Conservation (phyloP, 345 rosid genomes). For the Turnera subulata region DNA sequence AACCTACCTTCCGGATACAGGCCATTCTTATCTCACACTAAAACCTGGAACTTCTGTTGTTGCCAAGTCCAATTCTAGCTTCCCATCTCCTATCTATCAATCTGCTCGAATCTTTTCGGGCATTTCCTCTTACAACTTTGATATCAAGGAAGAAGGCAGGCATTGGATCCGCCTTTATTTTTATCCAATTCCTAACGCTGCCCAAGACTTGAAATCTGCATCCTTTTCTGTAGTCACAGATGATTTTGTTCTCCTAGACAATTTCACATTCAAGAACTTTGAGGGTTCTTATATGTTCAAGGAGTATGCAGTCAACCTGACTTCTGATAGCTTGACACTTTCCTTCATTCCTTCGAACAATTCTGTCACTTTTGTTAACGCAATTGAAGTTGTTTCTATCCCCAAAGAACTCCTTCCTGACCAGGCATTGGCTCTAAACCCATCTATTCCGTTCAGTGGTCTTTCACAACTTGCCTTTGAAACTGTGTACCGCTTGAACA, state of each 20-base stretch:
- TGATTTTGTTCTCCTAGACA: constrained; percentile 78
- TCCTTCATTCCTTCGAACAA: constrained; percentile 67
- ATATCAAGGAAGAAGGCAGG: constrained; percentile 61
- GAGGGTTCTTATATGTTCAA: constrained; percentile 63
- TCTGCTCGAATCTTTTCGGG: constrained; percentile 77
- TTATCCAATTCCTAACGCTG: constrained; percentile 50
- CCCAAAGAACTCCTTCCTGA: constrained; percentile 77
- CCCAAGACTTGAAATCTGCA: constrained; percentile 54
- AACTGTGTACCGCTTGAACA: constrained; percentile 83
- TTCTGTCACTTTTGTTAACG: constrained; percentile 84
- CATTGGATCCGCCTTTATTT: constrained; percentile 99
- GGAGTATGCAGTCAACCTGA: constrained; percentile 84
- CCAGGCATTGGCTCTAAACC: constrained; percentile 64
- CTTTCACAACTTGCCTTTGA: constrained; percentile 71
- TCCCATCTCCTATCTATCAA: constrained; percentile 56
- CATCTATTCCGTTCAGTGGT: constrained; percentile 52
- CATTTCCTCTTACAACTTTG: constrained; percentile 64
- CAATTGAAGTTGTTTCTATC: constrained; percentile 82
- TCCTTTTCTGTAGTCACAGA: constrained; percentile 64
- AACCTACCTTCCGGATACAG: constrained; percentile 74
- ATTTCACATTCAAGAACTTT: constrained; percentile 66
- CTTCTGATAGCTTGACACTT: constrained; percentile 58
- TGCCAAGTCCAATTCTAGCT: constrained; percentile 44
- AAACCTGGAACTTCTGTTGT: constrained; percentile 49
- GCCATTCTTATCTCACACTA: constrained; percentile 48